Evolutionary conservation across 2,329 filamentous ascomycete genomes (phyloP), one percentile per base, ranked within the genome.

Genomic region (Talaromyces atroroseus): DNA sequence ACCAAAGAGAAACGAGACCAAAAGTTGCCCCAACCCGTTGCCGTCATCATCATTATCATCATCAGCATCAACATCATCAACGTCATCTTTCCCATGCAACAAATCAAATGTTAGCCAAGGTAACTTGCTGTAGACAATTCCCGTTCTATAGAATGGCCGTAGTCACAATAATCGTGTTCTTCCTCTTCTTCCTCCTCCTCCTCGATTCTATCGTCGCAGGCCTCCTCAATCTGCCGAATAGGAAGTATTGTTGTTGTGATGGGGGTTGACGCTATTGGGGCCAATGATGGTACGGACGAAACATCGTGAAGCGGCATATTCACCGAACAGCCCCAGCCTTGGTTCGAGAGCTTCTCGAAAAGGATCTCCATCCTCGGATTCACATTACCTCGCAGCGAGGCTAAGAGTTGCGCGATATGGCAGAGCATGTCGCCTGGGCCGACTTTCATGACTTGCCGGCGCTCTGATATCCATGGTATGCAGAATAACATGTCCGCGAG

Each of bases 331-430:
- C 56, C 56, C 56, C 56, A 58, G 45, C 50, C 50, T 12, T 46
- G 56, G n/a, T 23, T 54, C 5, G 34, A 46, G 16, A 58, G 38
- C 20, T 58, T 58, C 20, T 58, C 56, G 10, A 58, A 49, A 29
- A 58, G 21, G 14, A 58, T 58, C n/a, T 58, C 56, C 56, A 58
- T 54, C 36, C 56, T 23, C 3, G 56, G 56, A 11, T 58, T 58
- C n/a, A 58, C 42, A 18, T 58, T 58, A 24, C 56, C 56, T 26
- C 56, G 46, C 18, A 58, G 42, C 24, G 56, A 58, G 21, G 56
- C 56, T 7, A 58, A 36, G 24, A 53, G 44, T 14, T 54, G 7
- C 4, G 56, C 56, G 23, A 58, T 54, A 32, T 54, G 50, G 14
- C 50, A 52, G 16, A 58, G 50, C 50, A 58, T 58, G 20, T 58